phyloP scores from a whole-genome alignment of 176 grass and related monocot species.

The Triticum monococcum region DNA sequence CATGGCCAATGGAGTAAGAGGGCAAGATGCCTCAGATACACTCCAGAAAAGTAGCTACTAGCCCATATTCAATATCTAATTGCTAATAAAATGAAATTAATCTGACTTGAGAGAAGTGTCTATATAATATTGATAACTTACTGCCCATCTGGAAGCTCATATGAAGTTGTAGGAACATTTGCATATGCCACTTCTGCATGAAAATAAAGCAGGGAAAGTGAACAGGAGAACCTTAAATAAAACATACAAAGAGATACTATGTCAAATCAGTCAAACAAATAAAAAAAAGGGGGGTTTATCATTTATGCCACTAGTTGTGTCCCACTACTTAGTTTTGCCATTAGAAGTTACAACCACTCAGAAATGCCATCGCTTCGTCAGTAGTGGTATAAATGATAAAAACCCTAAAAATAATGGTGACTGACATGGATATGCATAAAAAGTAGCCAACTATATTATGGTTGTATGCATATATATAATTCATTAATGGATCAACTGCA shows the following conservation, averaged over 20 bases:
- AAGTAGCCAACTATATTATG: background rate
- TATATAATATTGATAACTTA: slow-evolving; percentile 56
- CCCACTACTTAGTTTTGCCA: too few species aligned
- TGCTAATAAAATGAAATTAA: background rate
- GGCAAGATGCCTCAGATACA: background rate
- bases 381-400: too few species aligned
- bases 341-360: too few species aligned
- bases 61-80: background rate
- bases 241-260: background rate
- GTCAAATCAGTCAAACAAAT: slow-evolving; percentile 16
- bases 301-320: too few species aligned
- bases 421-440: background rate
- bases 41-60: background rate
- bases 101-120: slow-evolving; percentile 16
- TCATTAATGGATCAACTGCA: background rate
- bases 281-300: background rate
- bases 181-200: slow-evolving; percentile 93
- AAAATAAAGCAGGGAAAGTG: slow-evolving; percentile 37
- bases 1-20: background rate
- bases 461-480: background rate
- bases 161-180: slow-evolving; percentile 97
- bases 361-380: too few species aligned
- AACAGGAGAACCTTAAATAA: slow-evolving; percentile 18
- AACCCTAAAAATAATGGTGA: background rate
- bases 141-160: slow-evolving; percentile 99